Conservation (phyloP, 2,329 filamentous ascomycete species). For the Fusarium chaquense region DNA sequence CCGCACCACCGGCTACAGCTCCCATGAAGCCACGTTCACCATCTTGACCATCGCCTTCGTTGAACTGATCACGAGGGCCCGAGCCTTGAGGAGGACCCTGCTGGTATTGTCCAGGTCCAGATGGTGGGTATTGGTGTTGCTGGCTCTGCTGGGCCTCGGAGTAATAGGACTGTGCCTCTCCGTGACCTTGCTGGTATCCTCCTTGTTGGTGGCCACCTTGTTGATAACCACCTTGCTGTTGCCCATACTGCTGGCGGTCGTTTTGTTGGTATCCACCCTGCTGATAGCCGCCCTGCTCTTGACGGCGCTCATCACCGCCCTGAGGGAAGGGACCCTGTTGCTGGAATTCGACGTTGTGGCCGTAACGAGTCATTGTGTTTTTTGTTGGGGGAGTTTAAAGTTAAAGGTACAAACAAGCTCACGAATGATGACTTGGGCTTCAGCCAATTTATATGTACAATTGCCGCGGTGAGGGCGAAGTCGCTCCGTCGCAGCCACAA, state of each 20-base stretch:
- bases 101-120: constrained; percentile 13
- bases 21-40: constrained; percentile 59
- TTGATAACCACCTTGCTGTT: constrained; percentile 8
- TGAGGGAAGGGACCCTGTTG: constrained; percentile 17
- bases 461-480: constrained; percentile 7
- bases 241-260: neutral
- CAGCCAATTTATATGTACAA: constrained; percentile 17
- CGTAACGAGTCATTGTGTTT: constrained; percentile 27
- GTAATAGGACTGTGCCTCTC: constrained; percentile 26
- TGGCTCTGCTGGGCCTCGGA: constrained; percentile 10
- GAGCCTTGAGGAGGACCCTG: constrained; percentile 12
- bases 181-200: constrained; percentile 23
- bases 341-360: constrained; percentile 24
- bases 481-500: constrained; percentile 9
- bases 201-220: neutral
- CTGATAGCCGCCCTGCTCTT: constrained; percentile 18
- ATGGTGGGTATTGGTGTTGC: constrained; percentile 21
- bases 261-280: constrained; percentile 19
- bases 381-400: neutral
- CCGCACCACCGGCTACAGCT: constrained; percentile 56
- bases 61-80: constrained; percentile 9
- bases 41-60: constrained; percentile 43
- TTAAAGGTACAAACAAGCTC: neutral
- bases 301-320: constrained; percentile 11
- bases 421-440: neutral